Conservation (phyloP, 805 yeast genomes). For the Pichia pseudocactophila region DNA sequence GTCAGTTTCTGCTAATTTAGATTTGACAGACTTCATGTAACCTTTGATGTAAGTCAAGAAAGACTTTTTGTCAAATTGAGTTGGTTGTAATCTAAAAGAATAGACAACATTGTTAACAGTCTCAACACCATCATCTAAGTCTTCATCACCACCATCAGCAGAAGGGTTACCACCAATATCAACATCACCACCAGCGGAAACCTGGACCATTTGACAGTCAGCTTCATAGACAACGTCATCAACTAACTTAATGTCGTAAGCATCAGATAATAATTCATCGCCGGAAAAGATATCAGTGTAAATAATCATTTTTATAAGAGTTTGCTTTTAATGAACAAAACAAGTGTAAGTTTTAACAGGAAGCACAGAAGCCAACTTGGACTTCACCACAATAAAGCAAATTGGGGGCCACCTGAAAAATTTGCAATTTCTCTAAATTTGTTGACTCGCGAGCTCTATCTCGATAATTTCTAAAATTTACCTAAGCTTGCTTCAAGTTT, state of each 20-base stretch:
- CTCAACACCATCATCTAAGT: slow-evolving; percentile 73
- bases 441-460: too few relatives aligned
- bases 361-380: too few relatives aligned
- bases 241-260: slow-evolving; percentile 82
- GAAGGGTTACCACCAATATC: slow-evolving; percentile 99
- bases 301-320: slow-evolving; percentile 35
- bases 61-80: slow-evolving; percentile 96
- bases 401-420: too few relatives aligned
- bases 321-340: too few relatives aligned
- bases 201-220: slow-evolving; percentile 86
- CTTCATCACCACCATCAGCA: slow-evolving; percentile 90
- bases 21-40: slow-evolving; percentile 96
- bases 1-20: slow-evolving; percentile 75
- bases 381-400: too few relatives aligned
- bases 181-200: slow-evolving; percentile 77
- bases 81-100: slow-evolving; percentile 97
- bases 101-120: slow-evolving; percentile 96
- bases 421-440: too few relatives aligned
- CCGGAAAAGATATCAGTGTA: slow-evolving; percentile 78
- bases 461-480: too few relatives aligned
- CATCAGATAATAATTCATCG: slow-evolving; percentile 96
- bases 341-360: too few relatives aligned
- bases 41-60: slow-evolving; percentile 95
- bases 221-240: slow-evolving; percentile 94
- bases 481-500: too few relatives aligned